Evolutionary conservation across 176 grass and related monocot species (phyloP), one percentile per base, ranked within the genome.

Genomic region (Echinochloa phyllopogon): DNA sequence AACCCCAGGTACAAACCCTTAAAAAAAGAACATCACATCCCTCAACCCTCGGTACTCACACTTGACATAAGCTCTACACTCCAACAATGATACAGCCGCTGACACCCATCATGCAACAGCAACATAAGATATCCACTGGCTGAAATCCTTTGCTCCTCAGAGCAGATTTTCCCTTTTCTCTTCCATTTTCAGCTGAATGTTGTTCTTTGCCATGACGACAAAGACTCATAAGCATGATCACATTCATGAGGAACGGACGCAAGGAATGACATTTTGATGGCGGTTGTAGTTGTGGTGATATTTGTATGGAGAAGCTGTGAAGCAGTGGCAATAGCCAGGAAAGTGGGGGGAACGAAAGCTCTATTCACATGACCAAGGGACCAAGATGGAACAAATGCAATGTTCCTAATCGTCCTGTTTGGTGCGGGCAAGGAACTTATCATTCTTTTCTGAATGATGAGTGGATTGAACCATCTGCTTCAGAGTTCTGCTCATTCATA

Each of bases 321-420:
- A 55, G 84, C 83, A 73, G 84, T 60, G 69, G 60, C 82, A 55
- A 82, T 69, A 79, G 78, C 69, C 78, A 20, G 57, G 80, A 71
- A 83, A 73, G 37, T 33, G 16, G 52, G 21, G 10, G 56, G 39
- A n/a, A 40, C 48, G 11, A 75, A 89, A 71, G 44, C 62, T 79
- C 36, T 89, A 85, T 86, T 86, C 88, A 92, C 90, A 92, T 68
- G 75, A 79, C 59, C 61, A 66, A 58, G 40, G 83, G 76, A 77
- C 24, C 47, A 36, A 91, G 63, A 85, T 74, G 51, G 57, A 79
- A 74, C 45, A 78, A 74, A 58, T 51, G 33, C 42, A 65, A 66
- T 73, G 83, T 49, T 72, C 42, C 48, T 82, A 78, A 64, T 81
- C 49, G 60, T 51, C 69, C 78, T 67, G 67, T 61, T 37, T 68